Evolutionary conservation across 2,329 filamentous ascomycete species (phyloP), one percentile per base, ranked within the genome.

Genomic region (Clarireedia sp.): DNA sequence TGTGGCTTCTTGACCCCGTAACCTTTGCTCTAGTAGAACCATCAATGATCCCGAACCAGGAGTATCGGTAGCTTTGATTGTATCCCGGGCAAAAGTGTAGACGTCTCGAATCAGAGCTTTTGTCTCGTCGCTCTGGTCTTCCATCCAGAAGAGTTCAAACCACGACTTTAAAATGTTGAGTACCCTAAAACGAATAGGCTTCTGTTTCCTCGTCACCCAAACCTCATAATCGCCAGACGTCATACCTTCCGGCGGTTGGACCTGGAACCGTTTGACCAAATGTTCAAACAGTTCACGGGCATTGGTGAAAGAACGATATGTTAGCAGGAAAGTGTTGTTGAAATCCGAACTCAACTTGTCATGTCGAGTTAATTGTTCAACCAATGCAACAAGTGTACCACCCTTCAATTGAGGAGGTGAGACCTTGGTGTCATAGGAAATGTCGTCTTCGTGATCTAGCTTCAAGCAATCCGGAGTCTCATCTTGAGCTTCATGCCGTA

Each of bases 91-190:
- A 70, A 99, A 99, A 26, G 84, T 83, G 73, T 91, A 90, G 9
- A 97, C 90, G 62, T 91, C 85, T 57, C 90, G 85, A 61, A 99
- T 89, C 41, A 99, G 78, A 62, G 90, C 83, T 69, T 84, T 89
- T 46, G 86, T 95, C 48, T 89, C 85, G 51, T 92, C 88, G 67
- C 85, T 91, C 60, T 86, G 85, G 48, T 90, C 88, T 69, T 99
- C 94, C 90, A 97, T 96, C 94, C 94, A 99, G 71, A 94, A 97
- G 64, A 87, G 91, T 68, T 97, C 94, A 63, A 99, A 94, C 94
- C 94, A 99, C 72, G 84, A 95, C 78, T 97, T 97, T 48, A 99
- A 75, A 61, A 96, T 97, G 67, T 97, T 99, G 61, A 99, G 90
- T 2, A 99, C 91, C 43, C 94, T 85, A 74, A 99, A 95, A 37